Evolutionary conservation across 805 yeast genomes (phyloP).

Genomic region (Kregervanrija delftensis): DNA sequence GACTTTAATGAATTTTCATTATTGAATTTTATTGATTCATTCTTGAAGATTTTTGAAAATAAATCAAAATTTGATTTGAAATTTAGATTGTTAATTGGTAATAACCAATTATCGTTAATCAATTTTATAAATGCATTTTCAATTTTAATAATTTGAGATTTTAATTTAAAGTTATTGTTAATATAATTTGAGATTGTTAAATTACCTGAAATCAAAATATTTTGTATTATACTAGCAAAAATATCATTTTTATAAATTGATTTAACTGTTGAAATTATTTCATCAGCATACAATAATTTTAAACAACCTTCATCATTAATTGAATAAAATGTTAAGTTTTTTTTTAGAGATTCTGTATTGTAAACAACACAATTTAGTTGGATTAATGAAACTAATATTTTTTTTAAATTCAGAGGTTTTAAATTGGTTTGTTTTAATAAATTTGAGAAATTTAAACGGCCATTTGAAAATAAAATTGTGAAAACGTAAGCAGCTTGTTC

Average conservation of each 20-base stretch:
- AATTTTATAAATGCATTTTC: slow-evolving; percentile 37
- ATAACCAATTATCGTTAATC: slow-evolving; percentile 42
- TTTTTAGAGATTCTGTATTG: slow-evolving; percentile 31
- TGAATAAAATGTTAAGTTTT: slow-evolving; percentile 35
- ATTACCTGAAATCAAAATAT: slow-evolving; percentile 64
- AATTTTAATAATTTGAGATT: slow-evolving; percentile 20
- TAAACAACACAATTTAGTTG: slow-evolving; percentile 72
- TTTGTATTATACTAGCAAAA: slow-evolving; percentile 56
- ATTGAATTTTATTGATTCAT: slow-evolving; percentile 29
- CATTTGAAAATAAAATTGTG: slow-evolving; percentile 56
- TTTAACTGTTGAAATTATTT: slow-evolving; percentile 36
- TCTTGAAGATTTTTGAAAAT: slow-evolving; percentile 31
- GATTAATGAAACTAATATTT: slow-evolving; percentile 65
- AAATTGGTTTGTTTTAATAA: slow-evolving; percentile 40
- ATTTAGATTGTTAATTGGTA: slow-evolving; percentile 34
- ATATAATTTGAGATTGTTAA: slow-evolving; percentile 47
- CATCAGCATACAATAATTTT: slow-evolving; percentile 68
- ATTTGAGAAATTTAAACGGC: slow-evolving; percentile 55
- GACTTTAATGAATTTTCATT: slow-evolving; percentile 18
- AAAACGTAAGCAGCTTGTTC: slow-evolving; percentile 63
- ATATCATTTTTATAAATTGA: slow-evolving; percentile 8
- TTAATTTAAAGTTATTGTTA: slow-evolving; percentile 19
- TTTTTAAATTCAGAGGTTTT: slow-evolving; percentile 46
- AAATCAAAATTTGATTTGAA: slow-evolving; percentile 27
- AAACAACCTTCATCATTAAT: slow-evolving; percentile 60